phyloP scores from a whole-genome alignment of 345 rosid genomes.

The Acer negundo region DNA sequence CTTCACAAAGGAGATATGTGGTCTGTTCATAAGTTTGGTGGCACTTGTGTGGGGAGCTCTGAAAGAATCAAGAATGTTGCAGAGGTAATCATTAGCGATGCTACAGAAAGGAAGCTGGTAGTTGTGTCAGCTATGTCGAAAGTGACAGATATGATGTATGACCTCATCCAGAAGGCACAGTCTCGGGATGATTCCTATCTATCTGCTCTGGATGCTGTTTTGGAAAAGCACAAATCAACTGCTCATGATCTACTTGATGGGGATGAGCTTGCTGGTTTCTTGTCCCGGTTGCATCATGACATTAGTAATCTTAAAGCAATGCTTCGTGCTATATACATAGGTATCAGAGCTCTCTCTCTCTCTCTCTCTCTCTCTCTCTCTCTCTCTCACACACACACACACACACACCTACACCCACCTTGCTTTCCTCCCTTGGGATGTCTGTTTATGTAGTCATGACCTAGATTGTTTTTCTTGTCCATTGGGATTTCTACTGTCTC shows the following conservation, averaged over 20 bases:
- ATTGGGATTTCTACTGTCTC: background rate
- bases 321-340: slow-evolving; percentile 98
- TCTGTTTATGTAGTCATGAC: background rate
- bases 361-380: background rate
- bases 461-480: background rate
- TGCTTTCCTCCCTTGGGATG: background rate
- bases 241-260: slow-evolving; percentile 87
- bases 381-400: too few species aligned
- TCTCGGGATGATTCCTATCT: slow-evolving; percentile 79
- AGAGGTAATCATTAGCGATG: slow-evolving; percentile 63
- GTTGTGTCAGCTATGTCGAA: slow-evolving; percentile 98
- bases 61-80: slow-evolving; percentile 88
- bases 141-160: slow-evolving; percentile 99
- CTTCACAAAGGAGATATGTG: slow-evolving; percentile 74
- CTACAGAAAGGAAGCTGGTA: slow-evolving; percentile 71
- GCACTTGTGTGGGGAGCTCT: slow-evolving; percentile 92
- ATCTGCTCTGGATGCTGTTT: slow-evolving; percentile 71
- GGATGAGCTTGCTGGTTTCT: slow-evolving; percentile 70
- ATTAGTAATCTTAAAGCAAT: slow-evolving; percentile 86
- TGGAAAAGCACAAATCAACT: slow-evolving; percentile 74
- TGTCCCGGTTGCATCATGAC: slow-evolving; percentile 77
- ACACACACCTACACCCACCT: background rate
- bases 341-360: slow-evolving; percentile 32
- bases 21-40: slow-evolving; percentile 98
- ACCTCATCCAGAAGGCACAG: slow-evolving; percentile 82